Percentiles rank a stretch among this genome's conserved stretches.
phyloP scores from a whole-genome alignment of 2,329 filamentous ascomycete species.

The Sarocladium kiliense region DNA sequence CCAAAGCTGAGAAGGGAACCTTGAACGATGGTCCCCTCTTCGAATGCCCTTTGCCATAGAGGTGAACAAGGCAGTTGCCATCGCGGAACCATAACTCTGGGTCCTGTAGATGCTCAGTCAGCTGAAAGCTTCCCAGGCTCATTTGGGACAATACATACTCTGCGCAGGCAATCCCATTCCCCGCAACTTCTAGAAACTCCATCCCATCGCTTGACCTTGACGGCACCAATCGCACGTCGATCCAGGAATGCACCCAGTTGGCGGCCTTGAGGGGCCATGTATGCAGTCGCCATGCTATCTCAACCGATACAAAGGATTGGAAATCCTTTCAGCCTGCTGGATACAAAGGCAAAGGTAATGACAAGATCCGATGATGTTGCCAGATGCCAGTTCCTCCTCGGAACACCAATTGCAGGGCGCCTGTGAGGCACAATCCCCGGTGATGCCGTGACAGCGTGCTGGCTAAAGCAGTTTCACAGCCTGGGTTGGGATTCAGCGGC shows the following conservation, averaged over 20 bases:
- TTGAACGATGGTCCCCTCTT: slow-evolving; percentile 63
- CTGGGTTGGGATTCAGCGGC: not conserved
- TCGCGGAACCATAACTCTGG: slow-evolving; percentile 63
- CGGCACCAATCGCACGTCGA: slow-evolving; percentile 14
- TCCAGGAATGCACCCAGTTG: slow-evolving; percentile 24
- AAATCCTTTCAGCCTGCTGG: not conserved
- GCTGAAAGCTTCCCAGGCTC: not conserved
- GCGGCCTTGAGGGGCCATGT: slow-evolving; percentile 13
- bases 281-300: slow-evolving; percentile 12
- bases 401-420: too few species aligned
- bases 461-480: not conserved
- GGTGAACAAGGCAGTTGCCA: slow-evolving; percentile 65
- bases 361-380: not conserved
- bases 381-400: not conserved
- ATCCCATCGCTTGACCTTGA: slow-evolving; percentile 43
- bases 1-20: slow-evolving; percentile 53
- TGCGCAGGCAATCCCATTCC: slow-evolving; percentile 42
- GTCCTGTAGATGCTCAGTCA: slow-evolving; percentile 44
- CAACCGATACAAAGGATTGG: not conserved
- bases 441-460: not conserved
- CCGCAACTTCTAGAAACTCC: slow-evolving; percentile 37
- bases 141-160: slow-evolving; percentile 31
- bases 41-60: slow-evolving; percentile 62
- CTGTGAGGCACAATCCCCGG: not conserved
- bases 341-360: not conserved